Evolutionary conservation across 306 rosid genomes (phyloP), one percentile per base, ranked within the genome.

Genomic region (Cucumis melo): DNA sequence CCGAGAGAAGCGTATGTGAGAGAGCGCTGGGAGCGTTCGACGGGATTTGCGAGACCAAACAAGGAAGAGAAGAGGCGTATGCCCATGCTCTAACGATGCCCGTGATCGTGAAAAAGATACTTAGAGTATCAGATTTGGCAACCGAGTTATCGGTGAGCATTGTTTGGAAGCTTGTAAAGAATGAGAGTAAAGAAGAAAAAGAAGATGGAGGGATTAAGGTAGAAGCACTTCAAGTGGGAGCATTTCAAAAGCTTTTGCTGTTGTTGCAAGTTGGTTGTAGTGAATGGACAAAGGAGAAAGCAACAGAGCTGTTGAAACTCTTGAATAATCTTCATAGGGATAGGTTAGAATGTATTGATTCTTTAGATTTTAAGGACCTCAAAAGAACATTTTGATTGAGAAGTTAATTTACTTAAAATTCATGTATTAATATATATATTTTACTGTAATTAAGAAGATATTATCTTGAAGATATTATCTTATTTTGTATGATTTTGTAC

Each of bases 201-300:
- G 63, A 79, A 17, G 77, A 59, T 0, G 80, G 72, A 5, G 71
- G 61, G 10, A 76, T 67, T 21, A 42, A 59, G 2, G 74, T 86
- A 2, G 87, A 86, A 79, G 85, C 81, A 3, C 85, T 86, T 50
- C 82, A 77, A 81, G 82, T 81, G 41, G 89, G 89, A 2, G 87
- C 82, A 13, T 86, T 86, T 75, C 89, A 86, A 76, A 86, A 86
- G 84, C 84, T 86, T 2, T 67, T 86, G 85, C 7, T 86, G 77
- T 29, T 86, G 14, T 79, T 86, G 76, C 89, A 86, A 66, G 83
- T 86, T 44, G 87, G 87, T 2, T 86, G 89, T 57, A 75, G 73
- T 39, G 87, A 86, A 77, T 77, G 82, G 72, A 71, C 84, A 17
- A 86, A 83, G 73, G 87, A 79, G 62, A 81, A 86, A 82, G 78